A percentile compares a stretch with the other conserved stretches of the same genome.
These are phyloP conservation scores for Triticum urartu DNA, from an alignment of 176 grass and related monocot genomes.

Conservation along the genomic window DNA sequence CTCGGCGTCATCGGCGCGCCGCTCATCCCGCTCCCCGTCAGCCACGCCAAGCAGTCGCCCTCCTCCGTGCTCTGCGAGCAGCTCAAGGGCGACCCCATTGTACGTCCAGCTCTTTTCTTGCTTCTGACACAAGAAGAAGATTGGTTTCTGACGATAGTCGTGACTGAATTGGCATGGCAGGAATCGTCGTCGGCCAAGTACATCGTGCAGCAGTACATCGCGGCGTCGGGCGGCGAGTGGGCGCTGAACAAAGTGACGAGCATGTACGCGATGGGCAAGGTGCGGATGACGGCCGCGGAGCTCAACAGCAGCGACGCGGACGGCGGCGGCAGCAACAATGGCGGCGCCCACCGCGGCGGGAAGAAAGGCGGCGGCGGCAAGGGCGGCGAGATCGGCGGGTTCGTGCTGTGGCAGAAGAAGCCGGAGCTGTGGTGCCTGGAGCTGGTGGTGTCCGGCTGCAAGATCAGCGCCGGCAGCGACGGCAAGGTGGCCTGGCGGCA, in stretches of 20 bases:
- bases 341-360: slow-evolving; percentile 12
- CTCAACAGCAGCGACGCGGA: slow-evolving; percentile 59
- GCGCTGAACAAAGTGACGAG: slow-evolving; percentile 75
- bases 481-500: slow-evolving; percentile 96
- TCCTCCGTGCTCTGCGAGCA: slow-evolving; percentile 58
- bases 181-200: slow-evolving; percentile 92
- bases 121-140: not conserved
- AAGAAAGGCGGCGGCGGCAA: slow-evolving; percentile 40
- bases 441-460: slow-evolving; percentile 96
- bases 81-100: slow-evolving; percentile 77
- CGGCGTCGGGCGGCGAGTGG: slow-evolving; percentile 89
- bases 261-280: slow-evolving; percentile 97
- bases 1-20: slow-evolving; percentile 96
- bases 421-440: slow-evolving; percentile 97
- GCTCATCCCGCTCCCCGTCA: slow-evolving; percentile 82
- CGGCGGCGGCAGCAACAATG: not conserved
- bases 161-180: slow-evolving; percentile 28
- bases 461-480: slow-evolving; percentile 97
- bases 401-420: slow-evolving; percentile 99
- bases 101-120: slow-evolving; percentile 13
- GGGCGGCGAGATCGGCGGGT: slow-evolving; percentile 84
- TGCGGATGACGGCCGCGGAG: slow-evolving; percentile 82
- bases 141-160: not conserved
- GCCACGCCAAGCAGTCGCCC: slow-evolving; percentile 68
- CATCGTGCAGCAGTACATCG: slow-evolving; percentile 97